Percentiles rank a stretch among this genome's conserved stretches.
These are phyloP conservation scores for Haplosporangium gracile DNA, from an alignment of 192 early-diverging fungal genomes.

Conservation along the genomic window DNA sequence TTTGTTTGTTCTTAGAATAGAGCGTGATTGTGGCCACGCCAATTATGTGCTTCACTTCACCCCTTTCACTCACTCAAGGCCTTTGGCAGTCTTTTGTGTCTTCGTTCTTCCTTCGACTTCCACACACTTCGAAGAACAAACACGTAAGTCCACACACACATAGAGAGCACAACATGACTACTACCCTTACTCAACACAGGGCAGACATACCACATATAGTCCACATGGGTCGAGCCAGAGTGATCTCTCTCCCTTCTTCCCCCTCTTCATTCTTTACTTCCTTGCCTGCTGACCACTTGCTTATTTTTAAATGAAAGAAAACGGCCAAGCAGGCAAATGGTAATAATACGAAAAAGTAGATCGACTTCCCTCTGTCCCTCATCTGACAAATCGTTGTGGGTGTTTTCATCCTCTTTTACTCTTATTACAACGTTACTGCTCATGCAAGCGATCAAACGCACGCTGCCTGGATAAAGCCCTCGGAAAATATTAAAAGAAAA, in stretches of 20 bases:
- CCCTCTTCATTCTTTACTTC: neutral
- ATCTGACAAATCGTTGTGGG: slow-evolving; percentile 1
- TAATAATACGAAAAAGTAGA: slow-evolving; percentile 2
- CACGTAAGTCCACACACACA: neutral
- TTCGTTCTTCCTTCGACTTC: neutral
- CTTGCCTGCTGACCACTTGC: neutral
- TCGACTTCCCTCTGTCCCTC: neutral
- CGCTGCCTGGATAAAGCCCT: neutral
- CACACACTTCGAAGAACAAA: neutral
- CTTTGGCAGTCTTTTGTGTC: neutral
- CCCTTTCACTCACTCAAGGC: neutral
- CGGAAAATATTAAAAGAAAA: neutral
- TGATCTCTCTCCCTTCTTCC: neutral
- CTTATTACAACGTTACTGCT: neutral
- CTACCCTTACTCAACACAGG: neutral
- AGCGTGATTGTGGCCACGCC: neutral
- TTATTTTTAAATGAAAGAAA: neutral
- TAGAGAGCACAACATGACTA: neutral
- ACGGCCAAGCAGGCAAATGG: neutral
- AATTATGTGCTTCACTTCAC: neutral
- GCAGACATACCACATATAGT: neutral
- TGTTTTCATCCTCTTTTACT: neutral
- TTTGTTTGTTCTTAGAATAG: neutral
- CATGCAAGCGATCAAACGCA: slow-evolving; percentile 5
- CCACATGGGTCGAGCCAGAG: neutral